phyloP scores from a whole-genome alignment of 805 yeast species.

The Kluyveromyces lactis region DNA sequence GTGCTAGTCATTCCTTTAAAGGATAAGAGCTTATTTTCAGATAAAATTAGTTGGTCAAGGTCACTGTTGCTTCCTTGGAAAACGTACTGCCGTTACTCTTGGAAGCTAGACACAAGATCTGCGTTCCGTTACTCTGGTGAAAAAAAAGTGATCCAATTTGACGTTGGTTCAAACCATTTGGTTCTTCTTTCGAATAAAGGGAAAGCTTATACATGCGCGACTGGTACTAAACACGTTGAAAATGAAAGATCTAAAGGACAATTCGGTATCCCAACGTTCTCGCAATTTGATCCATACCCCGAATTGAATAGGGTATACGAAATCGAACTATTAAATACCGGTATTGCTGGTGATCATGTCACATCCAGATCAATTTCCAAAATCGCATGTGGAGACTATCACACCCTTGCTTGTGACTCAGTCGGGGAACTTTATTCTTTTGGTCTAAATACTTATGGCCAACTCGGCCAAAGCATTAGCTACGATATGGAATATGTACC shows the following conservation, averaged over 20 bases:
- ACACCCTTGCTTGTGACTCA: constrained; percentile 61
- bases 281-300: constrained; percentile 58
- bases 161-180: constrained; percentile 61
- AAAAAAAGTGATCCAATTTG: constrained; percentile 38
- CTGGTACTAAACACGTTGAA: constrained; percentile 34
- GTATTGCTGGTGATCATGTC: constrained; percentile 13
- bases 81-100: constrained; percentile 12
- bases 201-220: constrained; percentile 52
- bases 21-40: constrained; percentile 5
- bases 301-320: constrained; percentile 41
- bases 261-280: constrained; percentile 66
- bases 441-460: constrained; percentile 83
- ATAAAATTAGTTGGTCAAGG: constrained; percentile 9
- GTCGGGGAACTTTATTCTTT: constrained; percentile 72
- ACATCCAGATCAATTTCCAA: constrained; percentile 39
- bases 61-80: constrained; percentile 22
- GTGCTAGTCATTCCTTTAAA: constrained; percentile 29
- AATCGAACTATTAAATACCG: constrained; percentile 25
- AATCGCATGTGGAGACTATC: constrained; percentile 68
- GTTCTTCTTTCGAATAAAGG: constrained; percentile 54
- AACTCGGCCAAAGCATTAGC: constrained; percentile 62
- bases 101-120: constrained; percentile 15
- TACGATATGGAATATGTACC: constrained; percentile 61
- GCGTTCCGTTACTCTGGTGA: constrained; percentile 36
- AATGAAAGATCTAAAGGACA: constrained; percentile 60